phyloP scores from a whole-genome alignment of 139 green algal species.

The Microglena sp. region DNA sequence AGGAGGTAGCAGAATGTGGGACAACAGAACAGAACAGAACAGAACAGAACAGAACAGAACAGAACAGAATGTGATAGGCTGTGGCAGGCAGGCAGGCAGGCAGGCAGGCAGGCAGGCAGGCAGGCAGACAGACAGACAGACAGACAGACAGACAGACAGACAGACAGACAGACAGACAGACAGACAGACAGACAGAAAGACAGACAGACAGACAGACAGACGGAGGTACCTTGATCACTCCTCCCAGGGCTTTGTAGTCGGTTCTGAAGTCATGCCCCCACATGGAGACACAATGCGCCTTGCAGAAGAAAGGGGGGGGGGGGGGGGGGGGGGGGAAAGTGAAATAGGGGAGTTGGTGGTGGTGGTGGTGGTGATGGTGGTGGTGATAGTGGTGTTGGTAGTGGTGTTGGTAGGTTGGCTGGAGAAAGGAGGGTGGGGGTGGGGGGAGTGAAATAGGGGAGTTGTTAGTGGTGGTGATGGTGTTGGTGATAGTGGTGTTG shows the following conservation, averaged over 20 bases:
- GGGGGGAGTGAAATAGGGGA: no score
- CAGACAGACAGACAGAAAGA: background rate
- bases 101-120: no score
- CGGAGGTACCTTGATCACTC: slow-evolving; percentile 15
- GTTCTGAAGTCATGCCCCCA: slow-evolving; percentile 95
- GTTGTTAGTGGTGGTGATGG: no score
- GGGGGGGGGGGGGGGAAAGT: background rate
- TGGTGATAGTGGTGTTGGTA: background rate
- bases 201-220: slow-evolving; percentile 1
- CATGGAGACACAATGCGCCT: slow-evolving; percentile 85
- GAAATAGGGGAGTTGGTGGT: background rate
- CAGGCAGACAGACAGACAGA: no score
- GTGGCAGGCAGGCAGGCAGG: no score
- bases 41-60: no score
- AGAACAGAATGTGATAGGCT: no score
- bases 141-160: no score
- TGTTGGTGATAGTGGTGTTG: no score
- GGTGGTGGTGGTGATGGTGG: background rate
- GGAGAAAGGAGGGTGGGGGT: no score
- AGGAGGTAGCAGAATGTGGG: no score
- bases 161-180: background rate
- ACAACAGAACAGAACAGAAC: no score
- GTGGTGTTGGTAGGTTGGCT: background rate
- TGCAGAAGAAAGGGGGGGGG: background rate
- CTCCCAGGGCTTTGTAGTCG: slow-evolving; percentile 60